These are phyloP conservation scores for Tranzscheliella williamsii DNA, from an alignment of 1,284 basidiomycete genomes.

Conservation along the genomic window DNA sequence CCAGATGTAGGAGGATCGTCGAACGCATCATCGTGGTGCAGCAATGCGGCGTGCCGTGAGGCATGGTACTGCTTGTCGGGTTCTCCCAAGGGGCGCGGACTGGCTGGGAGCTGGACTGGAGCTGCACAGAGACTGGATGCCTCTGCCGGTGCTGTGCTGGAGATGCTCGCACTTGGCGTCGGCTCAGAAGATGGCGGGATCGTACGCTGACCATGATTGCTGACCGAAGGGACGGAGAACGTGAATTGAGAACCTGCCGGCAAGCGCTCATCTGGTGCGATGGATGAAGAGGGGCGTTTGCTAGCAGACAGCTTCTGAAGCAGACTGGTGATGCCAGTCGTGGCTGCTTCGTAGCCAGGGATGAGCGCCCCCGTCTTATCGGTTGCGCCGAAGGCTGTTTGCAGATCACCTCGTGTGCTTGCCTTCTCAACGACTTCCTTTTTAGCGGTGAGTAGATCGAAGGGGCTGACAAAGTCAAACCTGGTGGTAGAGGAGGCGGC, in stretches of 20 bases:
- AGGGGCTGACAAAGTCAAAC: conserved; percentile 33
- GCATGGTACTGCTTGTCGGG: conserved; percentile 17
- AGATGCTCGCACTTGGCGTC: no score
- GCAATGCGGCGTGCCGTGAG: conserved; percentile 7
- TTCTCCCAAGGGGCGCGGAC: no score
- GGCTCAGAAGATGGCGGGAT: no score
- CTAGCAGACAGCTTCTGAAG: conserved; percentile 25
- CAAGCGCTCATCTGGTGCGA: no score
- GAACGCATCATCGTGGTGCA: conserved; percentile 16
- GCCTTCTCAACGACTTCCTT: conserved; percentile 1
- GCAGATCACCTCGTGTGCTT: conserved; percentile 1
- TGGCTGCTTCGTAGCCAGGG: conserved; percentile 12
- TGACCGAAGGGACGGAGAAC: no score
- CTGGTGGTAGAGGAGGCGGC: no score
- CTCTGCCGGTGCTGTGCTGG: no score
- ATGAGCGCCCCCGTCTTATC: not conserved
- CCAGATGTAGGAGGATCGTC: conserved; percentile 24
- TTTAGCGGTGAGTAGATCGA: conserved; percentile 19
- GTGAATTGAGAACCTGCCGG: no score
- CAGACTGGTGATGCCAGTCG: conserved; percentile 9
- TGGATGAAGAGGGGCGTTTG: no score
- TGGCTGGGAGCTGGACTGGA: no score
- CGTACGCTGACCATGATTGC: no score
- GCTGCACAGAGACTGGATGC: no score
- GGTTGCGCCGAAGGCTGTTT: not conserved